phyloP scores from a whole-genome alignment of 108 stramenopile species.

The Pseudonitzschia delicatissima region DNA sequence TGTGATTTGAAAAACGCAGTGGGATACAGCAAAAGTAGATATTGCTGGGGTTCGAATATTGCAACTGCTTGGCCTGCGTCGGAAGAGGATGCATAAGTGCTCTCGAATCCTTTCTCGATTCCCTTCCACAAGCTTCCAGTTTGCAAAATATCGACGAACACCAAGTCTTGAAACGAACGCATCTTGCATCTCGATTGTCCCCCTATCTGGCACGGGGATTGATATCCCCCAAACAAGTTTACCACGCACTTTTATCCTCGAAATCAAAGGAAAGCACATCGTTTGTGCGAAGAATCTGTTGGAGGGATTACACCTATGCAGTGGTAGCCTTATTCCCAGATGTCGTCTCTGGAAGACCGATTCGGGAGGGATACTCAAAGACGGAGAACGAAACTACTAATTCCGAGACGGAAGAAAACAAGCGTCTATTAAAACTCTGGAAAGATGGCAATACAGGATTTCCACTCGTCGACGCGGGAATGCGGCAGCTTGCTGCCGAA shows the following conservation, averaged over 20 bases:
- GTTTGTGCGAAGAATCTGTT: slow-evolving; percentile 41
- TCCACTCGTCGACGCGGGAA: slow-evolving; percentile 45
- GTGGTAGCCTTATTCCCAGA: slow-evolving; percentile 1
- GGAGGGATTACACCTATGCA: slow-evolving; percentile 20
- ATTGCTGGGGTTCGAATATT: neutral
- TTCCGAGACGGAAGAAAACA: neutral
- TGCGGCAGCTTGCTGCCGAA: slow-evolving; percentile 39
- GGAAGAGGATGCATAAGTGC: neutral
- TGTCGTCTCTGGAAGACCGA: slow-evolving; percentile 14
- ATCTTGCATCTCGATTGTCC: slow-evolving; percentile 21
- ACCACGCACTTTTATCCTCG: slow-evolving; percentile 3
- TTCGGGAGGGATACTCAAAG: slow-evolving; percentile 20
- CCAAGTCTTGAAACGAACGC: neutral
- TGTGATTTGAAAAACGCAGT: neutral
- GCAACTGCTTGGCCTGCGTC: neutral
- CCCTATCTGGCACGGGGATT: slow-evolving; percentile 46
- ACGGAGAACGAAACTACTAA: neutral
- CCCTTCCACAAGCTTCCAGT: neutral
- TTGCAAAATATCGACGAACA: neutral
- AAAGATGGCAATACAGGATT: slow-evolving; percentile 39
- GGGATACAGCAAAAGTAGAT: neutral
- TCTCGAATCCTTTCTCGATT: neutral
- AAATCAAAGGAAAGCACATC: neutral
- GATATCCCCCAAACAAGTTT: slow-evolving; percentile 38
- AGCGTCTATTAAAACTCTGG: slow-evolving; percentile 28